Conservation (phyloP, 208 protist genomes). For the Crithidia thermophila region DNA sequence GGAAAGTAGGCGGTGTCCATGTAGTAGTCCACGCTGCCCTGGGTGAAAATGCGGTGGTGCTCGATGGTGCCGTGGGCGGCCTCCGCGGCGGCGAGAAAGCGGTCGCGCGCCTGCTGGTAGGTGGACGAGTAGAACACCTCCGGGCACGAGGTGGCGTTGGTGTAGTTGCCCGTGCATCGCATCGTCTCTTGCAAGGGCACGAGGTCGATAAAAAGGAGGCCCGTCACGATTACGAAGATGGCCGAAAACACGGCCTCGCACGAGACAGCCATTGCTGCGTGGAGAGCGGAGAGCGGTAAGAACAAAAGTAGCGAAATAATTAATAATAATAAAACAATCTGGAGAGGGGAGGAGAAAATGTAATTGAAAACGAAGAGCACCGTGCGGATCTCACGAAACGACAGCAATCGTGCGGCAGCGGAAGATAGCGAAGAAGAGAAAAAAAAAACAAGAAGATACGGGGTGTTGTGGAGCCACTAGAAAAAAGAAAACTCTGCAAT, state of each 20-base stretch:
- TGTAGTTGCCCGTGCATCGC: constrained; percentile 58
- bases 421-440: too few species aligned
- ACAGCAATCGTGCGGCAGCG: too few species aligned
- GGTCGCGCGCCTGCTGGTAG: constrained; percentile 68
- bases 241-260: constrained; percentile 40
- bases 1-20: constrained; percentile 80
- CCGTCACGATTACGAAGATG: constrained; percentile 53
- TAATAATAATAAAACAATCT: too few species aligned
- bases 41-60: constrained; percentile 49
- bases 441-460: too few species aligned
- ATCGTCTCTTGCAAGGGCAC: constrained; percentile 78
- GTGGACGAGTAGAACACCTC: constrained; percentile 70
- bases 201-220: constrained; percentile 79
- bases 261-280: constrained; percentile 39
- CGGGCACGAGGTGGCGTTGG: constrained; percentile 56
- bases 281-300: too few species aligned
- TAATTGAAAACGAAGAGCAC: too few species aligned
- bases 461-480: too few species aligned
- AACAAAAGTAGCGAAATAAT: too few species aligned
- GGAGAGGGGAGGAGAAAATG: too few species aligned
- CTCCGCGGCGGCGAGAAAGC: constrained; percentile 73
- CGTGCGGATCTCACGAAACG: too few species aligned
- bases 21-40: constrained; percentile 65
- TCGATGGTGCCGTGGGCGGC: constrained; percentile 47
- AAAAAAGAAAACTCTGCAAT: too few species aligned